Conservation (phyloP, 257 asterid genomes). For the Mitragyna speciosa region DNA sequence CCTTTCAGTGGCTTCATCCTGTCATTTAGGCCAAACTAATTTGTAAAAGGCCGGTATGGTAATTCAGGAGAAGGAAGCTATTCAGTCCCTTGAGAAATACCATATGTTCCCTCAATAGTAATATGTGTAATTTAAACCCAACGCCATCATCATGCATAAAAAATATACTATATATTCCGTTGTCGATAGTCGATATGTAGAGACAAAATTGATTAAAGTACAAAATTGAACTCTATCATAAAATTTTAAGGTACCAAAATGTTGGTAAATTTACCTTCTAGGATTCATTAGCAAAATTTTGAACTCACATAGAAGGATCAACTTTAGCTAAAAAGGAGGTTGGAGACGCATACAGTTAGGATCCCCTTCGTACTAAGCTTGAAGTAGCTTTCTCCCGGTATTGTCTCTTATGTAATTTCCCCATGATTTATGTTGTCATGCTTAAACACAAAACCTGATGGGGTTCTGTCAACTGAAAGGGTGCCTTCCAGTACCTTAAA, state of each 20-base stretch:
- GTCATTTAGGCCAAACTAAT: not conserved
- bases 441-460: constrained; percentile 37
- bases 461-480: constrained; percentile 63
- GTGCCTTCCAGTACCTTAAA: constrained; percentile 70
- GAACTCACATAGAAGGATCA: constrained; percentile 9
- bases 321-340: constrained; percentile 3
- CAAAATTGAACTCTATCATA: not conserved
- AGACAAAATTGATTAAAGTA: not conserved
- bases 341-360: constrained; percentile 18
- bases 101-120: not conserved
- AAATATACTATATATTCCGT: too few relatives aligned
- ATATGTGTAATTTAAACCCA: not conserved
- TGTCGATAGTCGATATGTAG: not conserved
- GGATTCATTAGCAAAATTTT: constrained; percentile 18
- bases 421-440: constrained; percentile 24
- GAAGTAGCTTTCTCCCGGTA: constrained; percentile 30
- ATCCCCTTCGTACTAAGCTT: not conserved
- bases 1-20: not conserved
- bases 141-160: not conserved
- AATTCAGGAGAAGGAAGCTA: not conserved
- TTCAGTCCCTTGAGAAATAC: not conserved
- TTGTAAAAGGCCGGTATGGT: not conserved
- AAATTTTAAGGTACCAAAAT: not conserved
- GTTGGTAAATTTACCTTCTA: constrained; percentile 1
- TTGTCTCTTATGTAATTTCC: constrained; percentile 31